Evolutionary conservation across 1,139 yeast species (phyloP), one percentile per base, ranked within the genome.

Genomic region (Zygosaccharomyces pseudobailii): DNA sequence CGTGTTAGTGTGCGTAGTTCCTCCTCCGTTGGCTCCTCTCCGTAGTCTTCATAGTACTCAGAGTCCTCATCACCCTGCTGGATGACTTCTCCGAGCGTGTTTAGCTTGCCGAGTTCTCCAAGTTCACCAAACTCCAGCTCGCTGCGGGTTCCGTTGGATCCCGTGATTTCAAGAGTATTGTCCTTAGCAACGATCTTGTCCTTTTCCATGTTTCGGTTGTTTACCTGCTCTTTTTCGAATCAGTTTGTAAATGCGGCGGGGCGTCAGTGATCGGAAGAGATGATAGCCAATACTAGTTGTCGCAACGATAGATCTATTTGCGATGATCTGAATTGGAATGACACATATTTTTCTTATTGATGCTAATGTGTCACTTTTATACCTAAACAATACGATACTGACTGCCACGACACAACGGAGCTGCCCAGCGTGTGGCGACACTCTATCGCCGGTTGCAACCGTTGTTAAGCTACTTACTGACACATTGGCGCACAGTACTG

Each of bases 391-490:
- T n/a, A 30, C 33, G 13, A 10, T 30, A 30, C 33, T 5, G 71
- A 17, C 27, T 8, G 13, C 33, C 10, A 19, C 33, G 33, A 30
- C 33, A 30, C 33, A 30, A 5, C 33, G 2, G 13, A 5, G 33
- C 33, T 3, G 17, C 33, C 19, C 33, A 24, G 13, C 33, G 19
- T 10, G 33, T 19, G 4, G 33, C 33, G 6, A 4, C 33, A 1
- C 6, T 19, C 19, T 30, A 30, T 30, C 33, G 10, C 43, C 4
- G 1, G 36, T 33, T 1, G 43, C 48, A 0, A 60, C 0, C 55
- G 39, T 3, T 61, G 54, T 51, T 70, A 75, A 19, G 62, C 60
- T 0, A 55, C 36, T 49, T 73, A 72, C 25, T 28, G 37, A 20
- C 41, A 30, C 41, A 27, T 37, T 41, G 19, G 17, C 38, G 33